Evolutionary conservation across 192 early-diverging fungal species (phyloP).

Genomic region (Lobosporangium transversale): DNA sequence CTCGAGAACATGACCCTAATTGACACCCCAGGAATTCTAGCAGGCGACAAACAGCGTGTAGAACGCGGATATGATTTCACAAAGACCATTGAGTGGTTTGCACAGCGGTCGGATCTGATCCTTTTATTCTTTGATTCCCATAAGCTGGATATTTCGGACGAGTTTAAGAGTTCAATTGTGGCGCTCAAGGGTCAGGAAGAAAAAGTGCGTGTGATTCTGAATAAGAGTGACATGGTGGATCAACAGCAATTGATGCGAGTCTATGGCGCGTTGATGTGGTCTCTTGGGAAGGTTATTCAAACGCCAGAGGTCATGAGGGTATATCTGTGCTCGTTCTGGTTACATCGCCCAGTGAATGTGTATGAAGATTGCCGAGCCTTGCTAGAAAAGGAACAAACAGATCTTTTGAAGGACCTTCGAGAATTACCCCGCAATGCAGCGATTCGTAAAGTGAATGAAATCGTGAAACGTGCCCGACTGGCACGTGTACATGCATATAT

Average conservation of each 20-base stretch:
- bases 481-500: constrained; percentile 88
- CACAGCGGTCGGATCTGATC: constrained; percentile 84
- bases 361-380: constrained; percentile 79
- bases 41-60: constrained; percentile 85
- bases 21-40: constrained; percentile 90
- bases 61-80: constrained; percentile 88
- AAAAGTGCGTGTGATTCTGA: constrained; percentile 86
- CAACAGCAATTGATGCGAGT: constrained; percentile 91
- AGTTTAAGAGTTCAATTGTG: constrained; percentile 85
- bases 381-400: constrained; percentile 77
- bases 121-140: constrained; percentile 89
- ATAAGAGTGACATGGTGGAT: constrained; percentile 90
- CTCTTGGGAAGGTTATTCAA: constrained; percentile 85
- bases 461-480: constrained; percentile 85
- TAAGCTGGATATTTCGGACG: constrained; percentile 91
- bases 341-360: constrained; percentile 67
- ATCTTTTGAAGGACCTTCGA: constrained; percentile 81
- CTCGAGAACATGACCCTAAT: constrained; percentile 87
- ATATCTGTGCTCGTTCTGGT: constrained; percentile 86
- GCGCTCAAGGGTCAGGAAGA: constrained; percentile 86
- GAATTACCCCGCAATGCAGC: constrained; percentile 82
- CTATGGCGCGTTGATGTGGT: constrained; percentile 95
- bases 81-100: constrained; percentile 87
- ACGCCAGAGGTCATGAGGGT: constrained; percentile 94
- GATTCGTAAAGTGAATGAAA: constrained; percentile 89